phyloP scores from a whole-genome alignment of 2,329 filamentous ascomycete genomes.

The Stachybotrys chartarum region DNA sequence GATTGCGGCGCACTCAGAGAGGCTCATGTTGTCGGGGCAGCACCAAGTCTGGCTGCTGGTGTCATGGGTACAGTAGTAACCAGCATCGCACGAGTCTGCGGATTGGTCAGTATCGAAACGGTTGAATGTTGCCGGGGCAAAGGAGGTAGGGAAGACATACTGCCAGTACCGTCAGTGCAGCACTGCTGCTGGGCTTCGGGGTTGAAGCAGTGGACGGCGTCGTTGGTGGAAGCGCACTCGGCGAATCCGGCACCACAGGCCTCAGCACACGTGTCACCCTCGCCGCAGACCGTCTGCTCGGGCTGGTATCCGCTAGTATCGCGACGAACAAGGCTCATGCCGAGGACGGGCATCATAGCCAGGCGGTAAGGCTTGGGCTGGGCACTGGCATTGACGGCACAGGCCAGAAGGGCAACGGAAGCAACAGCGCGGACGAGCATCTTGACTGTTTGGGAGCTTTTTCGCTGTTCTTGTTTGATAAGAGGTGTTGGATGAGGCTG shows the following conservation, averaged over 20 bases:
- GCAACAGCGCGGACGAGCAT: conserved; percentile 28
- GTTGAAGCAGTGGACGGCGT: conserved; percentile 52
- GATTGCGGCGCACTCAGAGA: conserved; percentile 46
- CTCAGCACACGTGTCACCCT: conserved; percentile 44
- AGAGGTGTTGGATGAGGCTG: background rate
- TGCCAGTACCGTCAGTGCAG: conserved; percentile 50
- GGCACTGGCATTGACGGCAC: conserved; percentile 18
- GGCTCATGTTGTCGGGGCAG: conserved; percentile 49
- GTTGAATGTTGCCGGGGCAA: background rate
- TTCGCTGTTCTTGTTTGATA: background rate
- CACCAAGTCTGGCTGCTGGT: conserved; percentile 45
- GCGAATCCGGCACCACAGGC: conserved; percentile 45
- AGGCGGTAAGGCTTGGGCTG: conserved; percentile 28
- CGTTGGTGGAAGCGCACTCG: conserved; percentile 42
- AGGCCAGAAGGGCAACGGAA: conserved; percentile 26
- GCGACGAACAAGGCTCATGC: conserved; percentile 35
- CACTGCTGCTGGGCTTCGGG: conserved; percentile 42
- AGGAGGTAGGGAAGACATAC: conserved; percentile 31
- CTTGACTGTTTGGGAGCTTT: conserved; percentile 8
- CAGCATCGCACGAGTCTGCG: conserved; percentile 51
- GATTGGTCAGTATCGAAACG: background rate
- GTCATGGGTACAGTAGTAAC: conserved; percentile 57
- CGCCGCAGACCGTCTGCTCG: conserved; percentile 38
- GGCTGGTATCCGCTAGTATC: conserved; percentile 41
- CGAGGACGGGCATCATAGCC: conserved; percentile 26